phyloP scores from a whole-genome alignment of 495 filamentous ascomycete genomes.

The Oleoguttula mirabilis region DNA sequence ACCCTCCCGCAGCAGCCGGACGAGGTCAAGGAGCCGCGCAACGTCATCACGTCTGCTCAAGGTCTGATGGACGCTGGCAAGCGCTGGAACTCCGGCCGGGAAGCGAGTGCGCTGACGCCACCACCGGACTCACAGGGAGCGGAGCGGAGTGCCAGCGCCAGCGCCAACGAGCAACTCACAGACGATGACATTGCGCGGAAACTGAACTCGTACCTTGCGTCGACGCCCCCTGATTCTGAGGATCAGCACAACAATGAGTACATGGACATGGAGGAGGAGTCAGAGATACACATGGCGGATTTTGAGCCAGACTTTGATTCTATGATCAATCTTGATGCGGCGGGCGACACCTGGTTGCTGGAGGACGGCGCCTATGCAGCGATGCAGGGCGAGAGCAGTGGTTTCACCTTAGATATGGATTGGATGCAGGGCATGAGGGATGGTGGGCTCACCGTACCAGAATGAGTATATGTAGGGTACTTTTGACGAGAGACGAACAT shows the following conservation, averaged over 20 bases:
- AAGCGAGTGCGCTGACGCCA: constrained; percentile 27
- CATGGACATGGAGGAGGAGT: background rate
- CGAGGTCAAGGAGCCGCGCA: constrained; percentile 16
- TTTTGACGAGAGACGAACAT: no score
- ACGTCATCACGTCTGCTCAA: constrained; percentile 24
- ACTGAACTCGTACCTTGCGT: constrained; percentile 31
- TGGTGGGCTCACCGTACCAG: constrained; percentile 1
- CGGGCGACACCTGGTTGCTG: constrained; percentile 20
- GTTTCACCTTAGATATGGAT: constrained; percentile 30
- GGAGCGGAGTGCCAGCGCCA: background rate
- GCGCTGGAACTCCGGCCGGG: constrained; percentile 10
- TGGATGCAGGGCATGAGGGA: constrained; percentile 26
- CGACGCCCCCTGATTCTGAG: constrained; percentile 29
- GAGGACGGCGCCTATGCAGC: constrained; percentile 18
- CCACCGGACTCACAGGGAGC: constrained; percentile 26
- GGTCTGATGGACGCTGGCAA: constrained; percentile 30
- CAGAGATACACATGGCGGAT: constrained; percentile 13
- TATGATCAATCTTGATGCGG: constrained; percentile 23
- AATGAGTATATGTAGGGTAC: no score
- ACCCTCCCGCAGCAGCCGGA: constrained; percentile 20
- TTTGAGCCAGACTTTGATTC: constrained; percentile 31
- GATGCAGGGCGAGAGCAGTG: constrained; percentile 29
- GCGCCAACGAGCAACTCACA: constrained; percentile 7
- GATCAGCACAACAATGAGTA: constrained; percentile 20
- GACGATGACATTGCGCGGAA: constrained; percentile 29